Conservation (phyloP, 202 grass and related monocot genomes). For the Zizania palustris region DNA sequence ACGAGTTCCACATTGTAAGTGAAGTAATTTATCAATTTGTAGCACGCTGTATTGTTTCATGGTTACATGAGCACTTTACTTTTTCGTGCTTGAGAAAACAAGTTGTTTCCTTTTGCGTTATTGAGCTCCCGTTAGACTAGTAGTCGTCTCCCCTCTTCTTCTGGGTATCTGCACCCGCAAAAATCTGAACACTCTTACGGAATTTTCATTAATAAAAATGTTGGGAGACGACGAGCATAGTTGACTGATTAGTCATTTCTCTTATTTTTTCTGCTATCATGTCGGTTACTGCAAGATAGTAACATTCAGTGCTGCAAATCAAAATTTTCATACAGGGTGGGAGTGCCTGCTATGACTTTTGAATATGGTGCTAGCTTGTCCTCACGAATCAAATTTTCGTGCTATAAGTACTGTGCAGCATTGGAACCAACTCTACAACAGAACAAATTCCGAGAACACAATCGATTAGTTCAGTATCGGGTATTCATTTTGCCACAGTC, state of each 20-base stretch:
- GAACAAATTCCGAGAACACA: neutral
- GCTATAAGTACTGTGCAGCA: slow-evolving; percentile 16
- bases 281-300: neutral
- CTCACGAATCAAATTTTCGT: neutral
- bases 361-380: neutral
- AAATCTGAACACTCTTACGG: neutral
- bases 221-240: neutral
- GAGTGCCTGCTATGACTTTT: neutral
- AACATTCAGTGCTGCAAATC: neutral
- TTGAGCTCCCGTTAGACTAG: neutral
- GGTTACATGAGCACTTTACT: too few relatives aligned
- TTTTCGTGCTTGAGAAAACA: too few relatives aligned
- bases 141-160: neutral
- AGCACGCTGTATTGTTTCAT: neutral
- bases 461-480: neutral
- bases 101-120: neutral
- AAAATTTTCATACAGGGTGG: slow-evolving; percentile 2
- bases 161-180: neutral
- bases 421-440: slow-evolving; percentile 24
- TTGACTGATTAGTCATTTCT: neutral
- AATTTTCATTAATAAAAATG: neutral
- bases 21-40: neutral
- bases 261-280: neutral
- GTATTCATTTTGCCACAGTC: slow-evolving; percentile 28
- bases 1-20: neutral